Evolutionary conservation across 768 basidiomycete species (phyloP), one percentile per base, ranked within the genome.

Genomic region (Tulasnella sp.): DNA sequence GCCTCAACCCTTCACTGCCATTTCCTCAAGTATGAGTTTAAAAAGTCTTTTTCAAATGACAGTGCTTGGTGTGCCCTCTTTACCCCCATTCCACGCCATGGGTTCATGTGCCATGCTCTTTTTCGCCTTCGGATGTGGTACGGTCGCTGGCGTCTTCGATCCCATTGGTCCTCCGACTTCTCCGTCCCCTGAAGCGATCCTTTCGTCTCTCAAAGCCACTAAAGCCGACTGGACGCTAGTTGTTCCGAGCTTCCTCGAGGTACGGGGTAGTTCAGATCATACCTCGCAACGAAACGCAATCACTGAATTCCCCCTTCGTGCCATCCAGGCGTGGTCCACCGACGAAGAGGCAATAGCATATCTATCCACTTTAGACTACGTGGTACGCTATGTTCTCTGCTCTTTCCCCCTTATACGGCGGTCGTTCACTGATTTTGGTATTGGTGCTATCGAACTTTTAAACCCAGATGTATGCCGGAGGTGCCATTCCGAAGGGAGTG

Each of bases 191-290:
- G 61, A 65, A 11, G 27, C 21, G 9, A 52, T 65, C 4, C 25
- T 65, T 21, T 21, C 65, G 5, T 15, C 31, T 22, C 31, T 63
- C 15, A 38, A 48, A 1, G 42, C 22, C 10, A 27, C 48, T 12
- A 44, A 49, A 7, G 22, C 50, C 22, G 44, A 29, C n/a, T 30
- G 50, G 17, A n/a, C 55, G 21, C 50, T 65, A 29, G 43, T 43
- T 38, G 50, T 63, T 4, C 64, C 64, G 8, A 65, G 43, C 12
- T 65, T 65, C 45, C 24, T 65, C 17, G 64, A 65, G 44, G 56
- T 38, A 15, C 15, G 34, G 15, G 15, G 15, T 38, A 5, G 34
- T 7, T 38, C 15, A 15, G 7, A 38, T 38, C 15, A 38, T 38
- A 7, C 34, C 5, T 38, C 15, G 15, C 15, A 7, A 38, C 7